Evolutionary conservation across 345 rosid genomes (phyloP), one percentile per base, ranked within the genome.

Genomic region (Corchorus olitorius): DNA sequence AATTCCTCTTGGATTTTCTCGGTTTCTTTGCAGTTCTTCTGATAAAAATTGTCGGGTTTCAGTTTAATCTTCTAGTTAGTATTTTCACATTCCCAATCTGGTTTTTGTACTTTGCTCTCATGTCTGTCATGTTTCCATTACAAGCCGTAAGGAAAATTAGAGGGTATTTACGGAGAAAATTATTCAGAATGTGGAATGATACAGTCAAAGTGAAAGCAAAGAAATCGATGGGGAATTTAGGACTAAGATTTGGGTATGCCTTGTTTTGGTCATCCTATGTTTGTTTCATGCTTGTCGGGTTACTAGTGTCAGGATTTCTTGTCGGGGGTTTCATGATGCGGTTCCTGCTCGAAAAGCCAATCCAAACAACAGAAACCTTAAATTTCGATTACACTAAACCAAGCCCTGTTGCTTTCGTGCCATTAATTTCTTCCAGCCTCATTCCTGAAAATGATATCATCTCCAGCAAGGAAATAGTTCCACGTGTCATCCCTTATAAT

Each of bases 321-420:
- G 45, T 79, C 1, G 80, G 83, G 1, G 72, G 85, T 48, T 46
- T 79, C 54, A 8, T 76, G 48, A 76, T 72, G 76, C 56, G 66
- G 13, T 48, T 22, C 39, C 53, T 81, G 22, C 35, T 78, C 46
- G 88, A 78, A 63, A 76, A 78, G 54, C 86, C 84, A 8, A 14
- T 83, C 35, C 80, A 76, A 45, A 48, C 56, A 4, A 74, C 65
- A 33, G 60, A 74, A 50, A 72, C 39, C 65, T 75, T 85, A 49
- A 74, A 76, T 37, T 85, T 85, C n/a, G 79, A 83, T 69, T 85
- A 76, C 74, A 79, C 80, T 1, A 79, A 81, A 53, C 19, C 50
- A 33, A 83, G 75, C 68, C 88, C 82, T 1, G 72, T 63, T 4
- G 86, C 84, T 27, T 79, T 63, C 10, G 74, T 81, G 52, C 80